phyloP scores from a whole-genome alignment of 2,329 filamentous ascomycete species.

The Chaetothyriales sp. region DNA sequence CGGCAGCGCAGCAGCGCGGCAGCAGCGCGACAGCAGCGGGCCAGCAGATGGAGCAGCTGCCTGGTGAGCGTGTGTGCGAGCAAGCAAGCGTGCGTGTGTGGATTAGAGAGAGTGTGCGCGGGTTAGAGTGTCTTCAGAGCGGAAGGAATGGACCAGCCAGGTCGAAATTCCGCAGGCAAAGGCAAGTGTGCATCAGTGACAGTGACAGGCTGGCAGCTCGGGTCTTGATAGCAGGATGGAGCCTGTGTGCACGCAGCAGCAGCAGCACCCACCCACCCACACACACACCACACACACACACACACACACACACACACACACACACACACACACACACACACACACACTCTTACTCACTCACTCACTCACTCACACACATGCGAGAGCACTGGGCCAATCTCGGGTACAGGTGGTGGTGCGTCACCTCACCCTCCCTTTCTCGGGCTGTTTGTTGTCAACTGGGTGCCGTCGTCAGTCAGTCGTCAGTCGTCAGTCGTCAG shows the following conservation, averaged over 20 bases:
- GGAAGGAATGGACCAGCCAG: background rate
- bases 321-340: too few relatives aligned
- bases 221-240: background rate
- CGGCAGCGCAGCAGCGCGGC: too few relatives aligned
- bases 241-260: background rate
- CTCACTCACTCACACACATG: too few relatives aligned
- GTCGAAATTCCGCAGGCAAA: background rate
- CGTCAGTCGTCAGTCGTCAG: slow-evolving; percentile 12
- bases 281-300: too few relatives aligned
- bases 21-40: too few relatives aligned
- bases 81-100: too few relatives aligned
- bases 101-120: too few relatives aligned
- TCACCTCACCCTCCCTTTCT: slow-evolving; percentile 8
- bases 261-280: too few relatives aligned
- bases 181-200: background rate
- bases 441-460: slow-evolving; percentile 15
- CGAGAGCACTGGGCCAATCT: slow-evolving; percentile 1
- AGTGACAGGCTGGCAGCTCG: background rate
- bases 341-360: too few relatives aligned
- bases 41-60: background rate
- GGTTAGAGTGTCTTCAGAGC: background rate
- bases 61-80: background rate
- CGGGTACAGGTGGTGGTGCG: slow-evolving; percentile 11
- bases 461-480: slow-evolving; percentile 18
- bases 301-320: too few relatives aligned